Conservation (phyloP, 352 stramenopile genomes). For the Phytophthora pluvialis region DNA sequence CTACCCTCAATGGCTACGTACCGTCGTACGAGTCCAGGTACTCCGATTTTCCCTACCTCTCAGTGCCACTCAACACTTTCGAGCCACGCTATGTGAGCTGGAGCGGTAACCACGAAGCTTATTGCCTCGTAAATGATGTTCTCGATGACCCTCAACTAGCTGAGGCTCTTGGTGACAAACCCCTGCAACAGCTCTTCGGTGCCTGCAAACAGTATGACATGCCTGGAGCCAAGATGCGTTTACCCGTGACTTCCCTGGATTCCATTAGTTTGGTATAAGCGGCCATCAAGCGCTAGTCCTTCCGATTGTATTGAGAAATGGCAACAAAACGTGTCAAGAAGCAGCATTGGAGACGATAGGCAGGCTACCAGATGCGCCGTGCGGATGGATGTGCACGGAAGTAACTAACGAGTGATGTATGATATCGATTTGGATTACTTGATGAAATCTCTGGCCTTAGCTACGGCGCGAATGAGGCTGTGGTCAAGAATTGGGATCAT, state of each 20-base stretch:
- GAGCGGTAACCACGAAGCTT: conserved; percentile 58
- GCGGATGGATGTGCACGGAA: too few relatives aligned
- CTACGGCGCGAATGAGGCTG: too few relatives aligned
- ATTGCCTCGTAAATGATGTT: conserved; percentile 76
- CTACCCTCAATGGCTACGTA: conserved; percentile 62
- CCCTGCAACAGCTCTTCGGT: conserved; percentile 63
- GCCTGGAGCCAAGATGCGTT: conserved; percentile 24
- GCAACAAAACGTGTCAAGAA: too few relatives aligned
- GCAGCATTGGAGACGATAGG: background rate
- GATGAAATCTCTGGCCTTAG: background rate
- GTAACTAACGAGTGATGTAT: conserved; percentile 11
- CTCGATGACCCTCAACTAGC: conserved; percentile 52
- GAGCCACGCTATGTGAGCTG: conserved; percentile 63
- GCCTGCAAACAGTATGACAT: conserved; percentile 65
- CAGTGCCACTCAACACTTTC: conserved; percentile 59
- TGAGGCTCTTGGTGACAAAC: conserved; percentile 43
- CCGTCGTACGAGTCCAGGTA: conserved; percentile 74
- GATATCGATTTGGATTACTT: conserved; percentile 6
- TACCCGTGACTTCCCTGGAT: conserved; percentile 21
- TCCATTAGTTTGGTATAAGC: conserved; percentile 37
- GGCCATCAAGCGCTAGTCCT: background rate
- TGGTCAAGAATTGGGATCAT: background rate
- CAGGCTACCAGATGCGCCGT: too few relatives aligned
- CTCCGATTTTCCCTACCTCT: conserved; percentile 71
- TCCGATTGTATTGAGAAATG: background rate